These are phyloP conservation scores for Diplodia intermedia DNA, from an alignment of 2,329 filamentous ascomycete genomes.

Conservation along the genomic window DNA sequence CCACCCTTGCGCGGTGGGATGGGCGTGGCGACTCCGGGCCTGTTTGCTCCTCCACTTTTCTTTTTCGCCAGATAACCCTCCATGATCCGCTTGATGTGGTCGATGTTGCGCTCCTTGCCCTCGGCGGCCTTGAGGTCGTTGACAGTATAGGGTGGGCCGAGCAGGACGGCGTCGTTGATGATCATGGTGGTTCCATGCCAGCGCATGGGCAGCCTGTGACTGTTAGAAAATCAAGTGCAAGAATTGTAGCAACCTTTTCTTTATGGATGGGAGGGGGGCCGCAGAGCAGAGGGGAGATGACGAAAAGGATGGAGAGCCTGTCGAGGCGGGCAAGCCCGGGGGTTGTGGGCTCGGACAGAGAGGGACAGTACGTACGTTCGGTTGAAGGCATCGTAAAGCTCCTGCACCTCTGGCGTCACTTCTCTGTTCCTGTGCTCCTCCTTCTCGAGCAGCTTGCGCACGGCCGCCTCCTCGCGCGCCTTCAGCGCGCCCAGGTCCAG, in stretches of 20 bases:
- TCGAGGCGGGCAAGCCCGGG: neutral
- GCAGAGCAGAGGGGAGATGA: constrained; percentile 2
- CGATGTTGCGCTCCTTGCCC: constrained; percentile 52
- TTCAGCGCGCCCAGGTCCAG: constrained; percentile 63
- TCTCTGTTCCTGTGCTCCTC: constrained; percentile 67
- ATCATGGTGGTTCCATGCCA: constrained; percentile 67
- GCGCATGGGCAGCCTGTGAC: constrained; percentile 58
- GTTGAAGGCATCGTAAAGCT: constrained; percentile 67
- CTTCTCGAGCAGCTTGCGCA: constrained; percentile 63
- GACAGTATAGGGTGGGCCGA: constrained; percentile 63
- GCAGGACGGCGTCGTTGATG: constrained; percentile 66
- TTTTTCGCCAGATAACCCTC: constrained; percentile 56
- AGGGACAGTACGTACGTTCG: constrained; percentile 56
- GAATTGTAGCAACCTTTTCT: neutral
- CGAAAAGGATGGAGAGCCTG: neutral
- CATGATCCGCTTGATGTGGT: constrained; percentile 54
- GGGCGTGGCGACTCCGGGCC: constrained; percentile 35
- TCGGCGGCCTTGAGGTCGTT: constrained; percentile 60
- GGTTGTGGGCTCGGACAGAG: neutral
- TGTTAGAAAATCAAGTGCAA: constrained; percentile 6
- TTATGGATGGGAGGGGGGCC: neutral
- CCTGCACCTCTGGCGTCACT: constrained; percentile 67
- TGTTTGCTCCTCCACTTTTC: constrained; percentile 38
- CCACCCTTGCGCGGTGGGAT: constrained; percentile 38
- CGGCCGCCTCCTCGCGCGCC: constrained; percentile 62